Percentiles rank a stretch among this genome's conserved stretches.
phyloP scores from a whole-genome alignment of 2,329 filamentous ascomycete species.

The Exophiala oligosperma region DNA sequence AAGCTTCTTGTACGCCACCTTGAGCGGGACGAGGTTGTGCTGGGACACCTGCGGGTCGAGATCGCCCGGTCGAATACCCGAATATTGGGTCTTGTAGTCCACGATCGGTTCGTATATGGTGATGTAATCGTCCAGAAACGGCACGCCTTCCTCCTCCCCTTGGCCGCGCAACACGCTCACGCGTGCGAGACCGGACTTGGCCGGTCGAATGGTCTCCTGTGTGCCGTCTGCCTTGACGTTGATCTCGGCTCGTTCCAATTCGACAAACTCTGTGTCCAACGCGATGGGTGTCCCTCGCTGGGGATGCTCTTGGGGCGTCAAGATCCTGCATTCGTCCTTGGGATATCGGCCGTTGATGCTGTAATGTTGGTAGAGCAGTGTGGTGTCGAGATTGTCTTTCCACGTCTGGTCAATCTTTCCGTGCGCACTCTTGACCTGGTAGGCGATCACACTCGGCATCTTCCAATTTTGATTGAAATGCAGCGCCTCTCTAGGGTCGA shows the following conservation, averaged over 20 bases:
- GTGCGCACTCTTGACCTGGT: slow-evolving; percentile 77
- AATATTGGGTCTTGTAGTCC: slow-evolving; percentile 93
- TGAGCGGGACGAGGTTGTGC: slow-evolving; percentile 83
- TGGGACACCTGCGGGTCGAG: slow-evolving; percentile 74
- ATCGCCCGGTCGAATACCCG: slow-evolving; percentile 83
- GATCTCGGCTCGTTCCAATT: slow-evolving; percentile 88
- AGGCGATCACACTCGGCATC: slow-evolving; percentile 81
- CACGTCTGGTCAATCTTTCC: slow-evolving; percentile 83
- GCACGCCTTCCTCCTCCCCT: slow-evolving; percentile 74
- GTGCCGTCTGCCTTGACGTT: slow-evolving; percentile 94
- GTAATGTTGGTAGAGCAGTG: slow-evolving; percentile 76
- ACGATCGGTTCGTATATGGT: slow-evolving; percentile 81
- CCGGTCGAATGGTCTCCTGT: slow-evolving; percentile 86
- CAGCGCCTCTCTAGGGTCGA: slow-evolving; percentile 79
- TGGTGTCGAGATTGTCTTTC: slow-evolving; percentile 82
- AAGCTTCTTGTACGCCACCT: slow-evolving; percentile 94
- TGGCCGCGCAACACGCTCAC: slow-evolving; percentile 83
- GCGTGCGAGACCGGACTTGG: slow-evolving; percentile 86
- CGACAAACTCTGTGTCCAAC: slow-evolving; percentile 94
- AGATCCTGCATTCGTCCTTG: slow-evolving; percentile 37
- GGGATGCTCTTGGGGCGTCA: slow-evolving; percentile 62
- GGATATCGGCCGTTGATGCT: slow-evolving; percentile 47
- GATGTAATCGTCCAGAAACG: slow-evolving; percentile 98
- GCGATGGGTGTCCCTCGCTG: slow-evolving; percentile 74
- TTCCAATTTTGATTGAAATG: slow-evolving; percentile 93